A percentile compares a stretch with the other conserved stretches of the same genome.
Conservation (phyloP, 2,329 filamentous ascomycete genomes). For the Hymenoscyphus infarciens region DNA sequence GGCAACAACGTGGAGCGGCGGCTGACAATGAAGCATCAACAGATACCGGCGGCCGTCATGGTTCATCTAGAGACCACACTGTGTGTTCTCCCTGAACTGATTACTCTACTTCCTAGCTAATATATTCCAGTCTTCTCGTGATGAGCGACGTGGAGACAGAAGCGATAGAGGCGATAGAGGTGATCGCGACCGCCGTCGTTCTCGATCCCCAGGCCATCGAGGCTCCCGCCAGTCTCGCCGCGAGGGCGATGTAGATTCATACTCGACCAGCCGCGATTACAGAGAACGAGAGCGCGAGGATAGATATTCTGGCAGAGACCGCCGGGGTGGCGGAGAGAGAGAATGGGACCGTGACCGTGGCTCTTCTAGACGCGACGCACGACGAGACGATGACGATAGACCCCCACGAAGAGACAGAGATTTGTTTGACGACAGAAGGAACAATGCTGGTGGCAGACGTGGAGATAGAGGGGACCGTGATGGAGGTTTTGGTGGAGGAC, state of each 20-base stretch:
- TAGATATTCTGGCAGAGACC: slow-evolving; percentile 71
- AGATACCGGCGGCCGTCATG: slow-evolving; percentile 47
- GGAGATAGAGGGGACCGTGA: slow-evolving; percentile 46
- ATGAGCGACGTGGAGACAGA: slow-evolving; percentile 43
- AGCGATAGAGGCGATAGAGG: slow-evolving; percentile 49
- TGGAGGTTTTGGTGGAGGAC: slow-evolving; percentile 46
- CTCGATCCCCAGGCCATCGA: slow-evolving; percentile 77
- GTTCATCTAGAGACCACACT: slow-evolving; percentile 48
- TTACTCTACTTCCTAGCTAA: slow-evolving; percentile 25
- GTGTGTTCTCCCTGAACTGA: slow-evolving; percentile 38
- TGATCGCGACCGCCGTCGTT: slow-evolving; percentile 66
- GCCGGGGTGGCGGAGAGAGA: slow-evolving; percentile 61
- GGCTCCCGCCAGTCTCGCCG: slow-evolving; percentile 63
- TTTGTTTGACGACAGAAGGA: slow-evolving; percentile 58
- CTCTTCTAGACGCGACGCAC: slow-evolving; percentile 55
- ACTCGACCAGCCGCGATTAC: slow-evolving; percentile 90
- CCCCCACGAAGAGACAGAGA: slow-evolving; percentile 54
- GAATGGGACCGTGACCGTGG: slow-evolving; percentile 73
- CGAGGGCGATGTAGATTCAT: slow-evolving; percentile 76
- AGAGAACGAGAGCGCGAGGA: slow-evolving; percentile 92
- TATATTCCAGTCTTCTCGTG: slow-evolving; percentile 34
- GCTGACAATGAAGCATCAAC: slow-evolving; percentile 37
- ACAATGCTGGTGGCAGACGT: slow-evolving; percentile 49
- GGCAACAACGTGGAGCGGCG: slow-evolving; percentile 28
- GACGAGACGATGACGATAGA: slow-evolving; percentile 64